These are phyloP conservation scores for Termitomyces sp. DNA, from an alignment of 768 basidiomycete species.

Conservation along the genomic window DNA sequence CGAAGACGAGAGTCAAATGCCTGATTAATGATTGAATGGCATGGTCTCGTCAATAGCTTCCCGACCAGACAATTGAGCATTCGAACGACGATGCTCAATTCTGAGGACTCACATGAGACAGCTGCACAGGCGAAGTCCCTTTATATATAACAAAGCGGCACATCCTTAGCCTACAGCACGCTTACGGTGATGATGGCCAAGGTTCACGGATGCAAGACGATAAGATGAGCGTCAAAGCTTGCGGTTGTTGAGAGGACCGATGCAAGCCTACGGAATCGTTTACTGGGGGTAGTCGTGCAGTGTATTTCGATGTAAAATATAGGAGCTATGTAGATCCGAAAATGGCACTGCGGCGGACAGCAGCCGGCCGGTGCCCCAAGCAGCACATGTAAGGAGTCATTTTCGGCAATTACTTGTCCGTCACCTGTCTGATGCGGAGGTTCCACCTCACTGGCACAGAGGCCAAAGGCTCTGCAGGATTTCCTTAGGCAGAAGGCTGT, in stretches of 20 bases:
- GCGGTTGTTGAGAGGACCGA: neutral
- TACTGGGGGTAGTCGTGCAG: neutral
- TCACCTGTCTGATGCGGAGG: no score
- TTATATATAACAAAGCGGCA: slow-evolving; percentile 95
- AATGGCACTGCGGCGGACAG: no score
- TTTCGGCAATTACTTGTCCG: no score
- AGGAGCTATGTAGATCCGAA: no score
- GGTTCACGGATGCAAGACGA: neutral
- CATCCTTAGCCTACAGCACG: slow-evolving; percentile 38
- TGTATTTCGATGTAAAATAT: no score
- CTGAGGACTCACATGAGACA: slow-evolving; percentile 66
- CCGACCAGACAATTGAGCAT: slow-evolving; percentile 8
- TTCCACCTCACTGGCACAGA: no score
- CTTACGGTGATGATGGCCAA: neutral
- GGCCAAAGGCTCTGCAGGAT: no score
- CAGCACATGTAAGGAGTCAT: no score
- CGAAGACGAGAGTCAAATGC: slow-evolving; percentile 93
- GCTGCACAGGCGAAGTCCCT: slow-evolving; percentile 88
- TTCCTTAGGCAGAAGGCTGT: no score
- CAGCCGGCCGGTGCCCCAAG: no score
- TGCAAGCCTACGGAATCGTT: neutral
- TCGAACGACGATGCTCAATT: neutral
- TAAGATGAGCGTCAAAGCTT: neutral
- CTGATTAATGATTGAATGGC: slow-evolving; percentile 96
- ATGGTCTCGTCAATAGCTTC: slow-evolving; percentile 88